Conservation (phyloP, 345 rosid genomes). For the Cardamine resedifolia region DNA sequence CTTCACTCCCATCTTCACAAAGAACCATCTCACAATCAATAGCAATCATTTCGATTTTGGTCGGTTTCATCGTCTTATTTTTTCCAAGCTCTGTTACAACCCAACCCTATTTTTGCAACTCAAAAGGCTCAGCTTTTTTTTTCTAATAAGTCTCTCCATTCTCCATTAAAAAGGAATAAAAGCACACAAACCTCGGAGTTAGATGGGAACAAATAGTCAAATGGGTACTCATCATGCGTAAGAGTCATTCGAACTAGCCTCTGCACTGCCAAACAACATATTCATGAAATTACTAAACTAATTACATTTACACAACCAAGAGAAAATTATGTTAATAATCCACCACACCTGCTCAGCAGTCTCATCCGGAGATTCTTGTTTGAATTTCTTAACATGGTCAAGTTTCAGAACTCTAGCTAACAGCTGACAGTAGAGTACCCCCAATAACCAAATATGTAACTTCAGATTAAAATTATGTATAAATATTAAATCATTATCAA, state of each 20-base stretch:
- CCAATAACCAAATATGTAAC: background rate
- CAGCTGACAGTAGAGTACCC: slow-evolving; percentile 36
- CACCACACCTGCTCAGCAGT: slow-evolving; percentile 57
- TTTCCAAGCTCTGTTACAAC: slow-evolving; percentile 45
- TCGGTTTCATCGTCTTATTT: slow-evolving; percentile 29
- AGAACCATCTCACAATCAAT: slow-evolving; percentile 97
- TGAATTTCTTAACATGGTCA: slow-evolving; percentile 40
- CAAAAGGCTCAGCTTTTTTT: background rate
- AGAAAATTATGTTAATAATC: background rate
- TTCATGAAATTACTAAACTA: background rate
- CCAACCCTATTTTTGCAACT: slow-evolving; percentile 57
- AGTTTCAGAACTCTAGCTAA: slow-evolving; percentile 41
- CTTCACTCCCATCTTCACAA: slow-evolving; percentile 88
- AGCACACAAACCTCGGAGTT: slow-evolving; percentile 52
- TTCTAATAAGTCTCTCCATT: background rate
- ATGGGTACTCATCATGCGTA: slow-evolving; percentile 53
- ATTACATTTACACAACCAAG: slow-evolving; percentile 12
- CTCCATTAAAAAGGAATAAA: background rate
- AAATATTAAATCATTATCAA: background rate
- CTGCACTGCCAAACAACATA: slow-evolving; percentile 59
- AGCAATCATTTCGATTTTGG: slow-evolving; percentile 44
- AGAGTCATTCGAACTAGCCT: slow-evolving; percentile 66
- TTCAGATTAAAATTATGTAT: background rate
- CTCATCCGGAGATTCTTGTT: slow-evolving; percentile 40
- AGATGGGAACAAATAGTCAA: slow-evolving; percentile 60